Conservation (phyloP, 345 rosid species). For the Geranium brycei region DNA sequence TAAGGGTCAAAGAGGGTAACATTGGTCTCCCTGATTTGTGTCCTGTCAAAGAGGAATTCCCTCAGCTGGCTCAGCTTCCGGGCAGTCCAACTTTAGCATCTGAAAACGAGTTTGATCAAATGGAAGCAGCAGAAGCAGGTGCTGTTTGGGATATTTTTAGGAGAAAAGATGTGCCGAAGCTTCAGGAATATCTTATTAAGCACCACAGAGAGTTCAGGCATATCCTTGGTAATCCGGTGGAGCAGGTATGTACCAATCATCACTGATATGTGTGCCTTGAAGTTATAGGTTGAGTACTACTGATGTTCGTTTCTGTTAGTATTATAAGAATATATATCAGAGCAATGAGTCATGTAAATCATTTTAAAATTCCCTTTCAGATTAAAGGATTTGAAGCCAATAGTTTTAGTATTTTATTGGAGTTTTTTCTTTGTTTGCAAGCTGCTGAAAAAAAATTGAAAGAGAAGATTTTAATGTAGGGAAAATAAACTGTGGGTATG, state of each 20-base stretch:
- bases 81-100: neutral
- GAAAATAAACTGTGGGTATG: too few relatives aligned
- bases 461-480: too few relatives aligned
- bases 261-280: neutral
- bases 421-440: neutral
- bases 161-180: slow-evolving; percentile 71
- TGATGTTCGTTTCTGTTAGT: neutral
- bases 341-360: neutral
- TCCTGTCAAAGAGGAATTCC: neutral
- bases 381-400: too few relatives aligned
- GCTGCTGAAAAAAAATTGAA: neutral
- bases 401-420: too few relatives aligned
- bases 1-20: neutral
- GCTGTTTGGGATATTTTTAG: slow-evolving; percentile 94
- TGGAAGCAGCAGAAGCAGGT: slow-evolving; percentile 18
- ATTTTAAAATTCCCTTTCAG: too few relatives aligned
- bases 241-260: slow-evolving; percentile 29
- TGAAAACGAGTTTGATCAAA: slow-evolving; percentile 6
- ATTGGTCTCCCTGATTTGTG: neutral
- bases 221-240: slow-evolving; percentile 43
- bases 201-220: slow-evolving; percentile 70
- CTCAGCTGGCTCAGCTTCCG: neutral
- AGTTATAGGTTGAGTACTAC: neutral
- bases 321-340: too few relatives aligned
- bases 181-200: slow-evolving; percentile 55